Evolutionary conservation across 2,329 filamentous ascomycete species (phyloP).

Genomic region (Cercospora janseana): DNA sequence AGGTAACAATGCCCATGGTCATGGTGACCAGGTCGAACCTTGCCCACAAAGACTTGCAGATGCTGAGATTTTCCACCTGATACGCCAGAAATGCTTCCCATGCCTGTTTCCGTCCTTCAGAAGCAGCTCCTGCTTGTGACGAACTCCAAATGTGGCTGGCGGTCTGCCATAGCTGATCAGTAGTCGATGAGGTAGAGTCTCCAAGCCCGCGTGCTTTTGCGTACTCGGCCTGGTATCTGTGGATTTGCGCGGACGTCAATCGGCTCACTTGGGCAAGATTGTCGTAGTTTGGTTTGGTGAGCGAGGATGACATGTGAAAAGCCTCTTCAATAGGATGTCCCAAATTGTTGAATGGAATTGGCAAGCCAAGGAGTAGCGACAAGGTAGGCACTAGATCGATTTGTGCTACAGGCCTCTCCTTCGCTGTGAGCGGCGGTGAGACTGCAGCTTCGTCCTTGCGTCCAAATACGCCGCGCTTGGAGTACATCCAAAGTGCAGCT

Average conservation of each 20-base stretch:
- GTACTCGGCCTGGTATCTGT: slow-evolving; percentile 85
- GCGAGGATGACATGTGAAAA: slow-evolving; percentile 61
- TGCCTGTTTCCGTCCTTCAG: slow-evolving; percentile 36
- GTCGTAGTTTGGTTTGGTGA: slow-evolving; percentile 59
- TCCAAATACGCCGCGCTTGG: slow-evolving; percentile 80
- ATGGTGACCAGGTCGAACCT: slow-evolving; percentile 87
- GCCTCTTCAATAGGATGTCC: slow-evolving; percentile 92
- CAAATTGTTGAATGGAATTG: slow-evolving; percentile 94
- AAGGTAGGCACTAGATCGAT: slow-evolving; percentile 95
- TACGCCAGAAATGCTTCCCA: slow-evolving; percentile 67
- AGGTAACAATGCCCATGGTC: slow-evolving; percentile 71
- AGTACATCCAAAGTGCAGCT: slow-evolving; percentile 97
- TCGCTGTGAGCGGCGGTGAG: slow-evolving; percentile 67
- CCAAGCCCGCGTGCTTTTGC: slow-evolving; percentile 68
- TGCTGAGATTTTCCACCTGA: slow-evolving; percentile 71
- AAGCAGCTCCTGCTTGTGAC: slow-evolving; percentile 22
- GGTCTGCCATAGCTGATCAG: slow-evolving; percentile 56
- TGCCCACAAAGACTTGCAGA: slow-evolving; percentile 86
- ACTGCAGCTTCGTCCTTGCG: slow-evolving; percentile 62
- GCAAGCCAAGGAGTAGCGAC: slow-evolving; percentile 80
- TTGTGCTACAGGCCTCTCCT: slow-evolving; percentile 71
- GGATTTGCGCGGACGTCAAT: slow-evolving; percentile 78
- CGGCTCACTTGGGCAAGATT: slow-evolving; percentile 76
- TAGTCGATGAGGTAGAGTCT: slow-evolving; percentile 51
- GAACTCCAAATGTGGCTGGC: slow-evolving; percentile 57